These are phyloP conservation scores for Hypoxylon sp. DNA, from an alignment of 2,329 filamentous ascomycete genomes.

Conservation along the genomic window DNA sequence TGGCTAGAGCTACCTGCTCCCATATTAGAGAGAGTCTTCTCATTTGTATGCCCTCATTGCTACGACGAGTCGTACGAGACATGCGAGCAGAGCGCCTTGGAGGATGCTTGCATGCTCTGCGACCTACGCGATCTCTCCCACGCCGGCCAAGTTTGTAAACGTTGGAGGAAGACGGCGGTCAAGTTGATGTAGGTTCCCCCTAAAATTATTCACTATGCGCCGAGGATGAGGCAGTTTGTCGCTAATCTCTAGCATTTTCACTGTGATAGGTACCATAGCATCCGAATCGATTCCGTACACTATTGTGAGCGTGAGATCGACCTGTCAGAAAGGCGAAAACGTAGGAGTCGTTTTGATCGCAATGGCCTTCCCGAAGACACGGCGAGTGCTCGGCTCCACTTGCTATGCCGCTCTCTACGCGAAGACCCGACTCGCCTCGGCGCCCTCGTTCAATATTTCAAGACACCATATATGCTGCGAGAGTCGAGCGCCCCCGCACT, in stretches of 20 bases:
- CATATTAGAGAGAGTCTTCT: slow-evolving; percentile 84
- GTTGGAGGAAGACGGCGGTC: slow-evolving; percentile 73
- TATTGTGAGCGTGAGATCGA: slow-evolving; percentile 91
- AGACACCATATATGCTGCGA: slow-evolving; percentile 94
- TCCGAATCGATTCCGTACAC: slow-evolving; percentile 94
- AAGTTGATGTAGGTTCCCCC: slow-evolving; percentile 70
- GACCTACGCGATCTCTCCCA: slow-evolving; percentile 90
- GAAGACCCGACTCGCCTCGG: slow-evolving; percentile 80
- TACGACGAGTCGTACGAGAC: slow-evolving; percentile 83
- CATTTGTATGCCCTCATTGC: slow-evolving; percentile 86
- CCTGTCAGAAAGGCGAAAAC: slow-evolving; percentile 83
- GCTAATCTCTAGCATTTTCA: slow-evolving; percentile 36
- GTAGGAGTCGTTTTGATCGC: slow-evolving; percentile 78
- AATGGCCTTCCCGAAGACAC: slow-evolving; percentile 87
- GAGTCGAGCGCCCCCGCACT: slow-evolving; percentile 88
- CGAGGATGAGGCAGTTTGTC: not conserved
- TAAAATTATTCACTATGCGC: slow-evolving; percentile 1
- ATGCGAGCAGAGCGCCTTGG: slow-evolving; percentile 84
- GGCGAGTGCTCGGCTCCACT: slow-evolving; percentile 79
- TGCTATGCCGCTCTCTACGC: slow-evolving; percentile 86
- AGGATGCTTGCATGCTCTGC: slow-evolving; percentile 92
- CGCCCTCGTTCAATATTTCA: slow-evolving; percentile 81
- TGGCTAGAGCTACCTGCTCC: slow-evolving; percentile 71
- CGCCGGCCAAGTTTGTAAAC: slow-evolving; percentile 80
- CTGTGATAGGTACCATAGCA: slow-evolving; percentile 80